Evolutionary conservation across 2,329 filamentous ascomycete species (phyloP), one percentile per base, ranked within the genome.

Genomic region (Alternaria brassicae): DNA sequence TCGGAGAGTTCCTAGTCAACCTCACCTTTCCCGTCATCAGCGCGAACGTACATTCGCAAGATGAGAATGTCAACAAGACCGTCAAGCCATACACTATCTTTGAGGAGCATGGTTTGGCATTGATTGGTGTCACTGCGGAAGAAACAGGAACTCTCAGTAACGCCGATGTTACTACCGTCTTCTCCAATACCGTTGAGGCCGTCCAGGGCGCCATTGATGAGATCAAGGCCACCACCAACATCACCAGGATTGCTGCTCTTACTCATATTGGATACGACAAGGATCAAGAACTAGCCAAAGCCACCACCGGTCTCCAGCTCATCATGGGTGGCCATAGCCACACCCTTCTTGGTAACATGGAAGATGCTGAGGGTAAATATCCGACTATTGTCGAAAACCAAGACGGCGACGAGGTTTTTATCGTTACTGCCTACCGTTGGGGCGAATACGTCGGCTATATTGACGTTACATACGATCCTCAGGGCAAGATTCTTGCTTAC

Each of bases 401-500:
- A 61, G 83, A 86, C 49, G 87, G 86, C 42, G 85, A 89, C 32
- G 88, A 90, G 67, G 88, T 90, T 49, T 90, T 89, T 70, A 83
- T 89, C 67, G 88, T 90, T 17, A 89, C 87, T 7, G 85, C 87
- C 2, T 90, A 87, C 71, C 84, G 87, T 62, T 90, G 88, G 88
- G 88, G 88, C 51, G 86, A 89, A 76, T 89, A 89, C 56, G 76
- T 90, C 2, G 88, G 88, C 57, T 88, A 88, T 72, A 90, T 90
- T 64, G 87, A 89, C 62, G 82, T 90, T 7, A 86, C 85, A 1
- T 90, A 88, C 68, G 86, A 88, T 66, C 63, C 79, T 4, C 77
- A 84, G 2, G 88, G 88, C 72, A 86, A 84, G 72, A 84, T 89
- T 15, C 80, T 89, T 6, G 82, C 82, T 4, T 90, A 90, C 76